phyloP scores from a whole-genome alignment of 2,329 filamentous ascomycete genomes.

The Conoideocrella luteorostrata region DNA sequence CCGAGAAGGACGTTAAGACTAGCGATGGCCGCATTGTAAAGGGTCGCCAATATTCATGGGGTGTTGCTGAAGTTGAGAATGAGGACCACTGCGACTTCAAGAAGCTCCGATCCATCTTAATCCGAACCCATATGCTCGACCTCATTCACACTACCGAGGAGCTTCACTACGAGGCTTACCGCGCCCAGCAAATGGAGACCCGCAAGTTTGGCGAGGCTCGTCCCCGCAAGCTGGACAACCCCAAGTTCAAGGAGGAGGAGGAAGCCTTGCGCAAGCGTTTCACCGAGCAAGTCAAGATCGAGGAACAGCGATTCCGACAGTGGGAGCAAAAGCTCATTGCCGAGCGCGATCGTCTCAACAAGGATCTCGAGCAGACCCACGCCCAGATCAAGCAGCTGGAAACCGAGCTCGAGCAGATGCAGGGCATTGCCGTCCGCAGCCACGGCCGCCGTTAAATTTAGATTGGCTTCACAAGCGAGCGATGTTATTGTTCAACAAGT shows the following conservation, averaged over 20 bases:
- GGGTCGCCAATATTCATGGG: conserved; percentile 98
- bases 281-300: conserved; percentile 99
- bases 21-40: conserved; percentile 94
- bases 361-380: conserved; percentile 97
- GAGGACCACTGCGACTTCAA: conserved; percentile 99
- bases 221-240: conserved; percentile 97
- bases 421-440: conserved; percentile 83
- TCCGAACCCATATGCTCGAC: conserved; percentile 99
- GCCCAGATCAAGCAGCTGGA: conserved; percentile 90
- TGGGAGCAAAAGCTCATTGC: conserved; percentile 99
- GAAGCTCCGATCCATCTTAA: conserved; percentile 97
- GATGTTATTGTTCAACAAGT: conserved; percentile 22
- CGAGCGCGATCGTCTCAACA: conserved; percentile 98
- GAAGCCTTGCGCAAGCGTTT: conserved; percentile 97
- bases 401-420: conserved; percentile 86
- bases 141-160: conserved; percentile 99
- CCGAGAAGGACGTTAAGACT: conserved; percentile 98
- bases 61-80: conserved; percentile 98
- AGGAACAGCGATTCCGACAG: conserved; percentile 97
- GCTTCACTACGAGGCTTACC: conserved; percentile 98
- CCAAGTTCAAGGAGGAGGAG: conserved; percentile 99
- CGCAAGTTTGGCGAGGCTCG: conserved; percentile 98
- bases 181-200: conserved; percentile 99
- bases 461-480: conserved; percentile 12
- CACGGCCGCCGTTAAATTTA: conserved; percentile 77